Evolutionary conservation across 139 green algal genomes (phyloP).

Genomic region (Marvania coccoides): DNA sequence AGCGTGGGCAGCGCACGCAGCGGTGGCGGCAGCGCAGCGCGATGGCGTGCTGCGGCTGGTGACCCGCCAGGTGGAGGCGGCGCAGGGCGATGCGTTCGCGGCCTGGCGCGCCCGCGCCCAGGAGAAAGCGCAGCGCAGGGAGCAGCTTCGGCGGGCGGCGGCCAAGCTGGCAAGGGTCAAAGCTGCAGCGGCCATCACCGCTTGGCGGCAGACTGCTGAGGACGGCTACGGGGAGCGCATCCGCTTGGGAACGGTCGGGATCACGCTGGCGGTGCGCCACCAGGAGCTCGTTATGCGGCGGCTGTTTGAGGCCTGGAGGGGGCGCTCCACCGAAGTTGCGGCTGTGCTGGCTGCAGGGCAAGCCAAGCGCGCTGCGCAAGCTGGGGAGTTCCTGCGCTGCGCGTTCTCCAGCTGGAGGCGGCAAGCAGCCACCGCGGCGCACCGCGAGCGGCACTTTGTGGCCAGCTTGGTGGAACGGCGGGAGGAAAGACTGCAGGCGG

Average conservation of each 20-base stretch:
- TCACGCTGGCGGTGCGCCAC: background rate
- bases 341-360: background rate
- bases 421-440: background rate
- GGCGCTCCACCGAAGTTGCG: background rate
- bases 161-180: background rate
- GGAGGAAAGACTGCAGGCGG: background rate
- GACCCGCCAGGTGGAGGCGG: background rate
- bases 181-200: background rate
- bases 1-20: background rate
- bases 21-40: background rate
- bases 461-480: constrained; percentile 1
- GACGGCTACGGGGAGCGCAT: background rate
- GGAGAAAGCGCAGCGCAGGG: background rate
- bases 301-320: background rate
- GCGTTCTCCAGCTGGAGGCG: constrained; percentile 4
- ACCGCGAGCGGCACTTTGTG: background rate
- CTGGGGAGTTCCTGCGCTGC: background rate
- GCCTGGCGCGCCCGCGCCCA: background rate
- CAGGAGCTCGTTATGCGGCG: background rate
- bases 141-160: constrained; percentile 1
- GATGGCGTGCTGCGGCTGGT: background rate
- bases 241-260: background rate
- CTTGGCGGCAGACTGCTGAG: constrained; percentile 3
- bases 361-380: background rate
- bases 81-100: background rate